phyloP scores from a whole-genome alignment of 768 basidiomycete genomes.

The Kwoniella newhampshirensis region DNA sequence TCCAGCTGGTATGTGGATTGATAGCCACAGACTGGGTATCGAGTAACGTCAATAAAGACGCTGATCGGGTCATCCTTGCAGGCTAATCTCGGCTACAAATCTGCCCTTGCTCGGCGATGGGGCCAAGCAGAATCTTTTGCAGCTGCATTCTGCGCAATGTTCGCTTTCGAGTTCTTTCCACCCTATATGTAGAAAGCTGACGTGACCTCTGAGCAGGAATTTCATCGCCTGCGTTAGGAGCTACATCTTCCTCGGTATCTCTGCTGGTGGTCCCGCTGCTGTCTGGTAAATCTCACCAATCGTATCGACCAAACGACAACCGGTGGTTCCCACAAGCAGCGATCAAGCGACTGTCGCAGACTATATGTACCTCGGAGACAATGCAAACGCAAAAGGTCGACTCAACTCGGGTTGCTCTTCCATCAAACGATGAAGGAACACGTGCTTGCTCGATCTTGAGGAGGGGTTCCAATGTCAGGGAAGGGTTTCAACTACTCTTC shows the following conservation, averaged over 20 bases:
- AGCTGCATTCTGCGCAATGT: conserved; percentile 24
- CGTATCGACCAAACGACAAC: neutral
- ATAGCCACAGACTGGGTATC: no score
- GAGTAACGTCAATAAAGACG: neutral
- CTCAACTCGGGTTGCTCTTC: neutral
- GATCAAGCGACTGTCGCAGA: neutral
- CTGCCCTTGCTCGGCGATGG: conserved; percentile 24
- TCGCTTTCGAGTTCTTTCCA: neutral
- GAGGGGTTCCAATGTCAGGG: neutral
- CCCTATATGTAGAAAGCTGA: neutral
- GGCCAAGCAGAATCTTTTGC: conserved; percentile 17
- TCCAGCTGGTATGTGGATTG: conserved; percentile 9
- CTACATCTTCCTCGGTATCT: conserved; percentile 21
- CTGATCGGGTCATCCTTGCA: neutral
- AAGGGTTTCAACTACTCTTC: conserved; percentile 2
- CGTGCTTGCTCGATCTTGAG: no score
- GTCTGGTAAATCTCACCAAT: conserved; percentile 14
- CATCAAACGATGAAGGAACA: neutral
- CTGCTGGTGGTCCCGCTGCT: conserved; percentile 23
- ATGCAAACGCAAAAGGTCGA: no score
- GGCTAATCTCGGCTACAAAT: conserved; percentile 22
- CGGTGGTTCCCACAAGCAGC: conserved; percentile 2
- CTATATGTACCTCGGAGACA: neutral
- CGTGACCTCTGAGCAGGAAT: neutral
- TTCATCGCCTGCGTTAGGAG: conserved; percentile 19